Base-by-base conservation (phyloP, 768 basidiomycete genomes). In the Mycena vulgaris region DNA sequence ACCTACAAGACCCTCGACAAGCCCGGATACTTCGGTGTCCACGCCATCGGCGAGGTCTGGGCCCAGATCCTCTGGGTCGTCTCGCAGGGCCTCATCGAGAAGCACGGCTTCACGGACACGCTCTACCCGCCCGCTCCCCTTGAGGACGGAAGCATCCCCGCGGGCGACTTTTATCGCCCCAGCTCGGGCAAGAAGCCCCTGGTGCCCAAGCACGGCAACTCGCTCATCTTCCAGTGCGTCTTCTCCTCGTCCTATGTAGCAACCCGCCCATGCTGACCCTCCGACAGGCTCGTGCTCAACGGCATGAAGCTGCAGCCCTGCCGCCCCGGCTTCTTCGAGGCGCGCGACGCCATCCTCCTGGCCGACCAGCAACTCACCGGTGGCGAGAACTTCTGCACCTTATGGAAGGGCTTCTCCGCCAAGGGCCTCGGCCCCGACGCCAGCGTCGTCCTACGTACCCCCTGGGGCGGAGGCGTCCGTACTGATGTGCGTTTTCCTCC, bases 281-380 rank as follows among this genome's bases (percentile, higher is more conserved):
- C 48, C 30, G 35, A 25, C 57, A 89, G 90, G 79, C 90, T 98
- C 51, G 92, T 98, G 48, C 63, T 99, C 31, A 92, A 93, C 78
- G 96, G 87, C 13, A 97, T 99, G 96, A 98, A 98, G 87, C 84
- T 98, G 49, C 97, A 98, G 78, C 90, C 92, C 5, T 99, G 97
- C 83, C 88, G 92, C 30, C 97, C 97, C 23, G 87, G 86, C 52
- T 97, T 97, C 91, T 94, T 96, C 76, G 91, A 96, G 64, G 93
- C 96, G 21, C 90, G 96, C 68, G 91, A 93, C 79, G 94, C 95
- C 19, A 96, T 97, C 79, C 89, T 97, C 72, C 91, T 95, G 73
- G 96, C 97, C 25, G 97, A 98, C 79, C 84, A 95, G 78, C 82
- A 94, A 49, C 87, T 98, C 68, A 98, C 97, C 4, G 94, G 91